A percentile compares a stretch with the other conserved stretches of the same genome.
phyloP scores from a whole-genome alignment of 768 basidiomycete genomes.

The Amanita phalloides region DNA sequence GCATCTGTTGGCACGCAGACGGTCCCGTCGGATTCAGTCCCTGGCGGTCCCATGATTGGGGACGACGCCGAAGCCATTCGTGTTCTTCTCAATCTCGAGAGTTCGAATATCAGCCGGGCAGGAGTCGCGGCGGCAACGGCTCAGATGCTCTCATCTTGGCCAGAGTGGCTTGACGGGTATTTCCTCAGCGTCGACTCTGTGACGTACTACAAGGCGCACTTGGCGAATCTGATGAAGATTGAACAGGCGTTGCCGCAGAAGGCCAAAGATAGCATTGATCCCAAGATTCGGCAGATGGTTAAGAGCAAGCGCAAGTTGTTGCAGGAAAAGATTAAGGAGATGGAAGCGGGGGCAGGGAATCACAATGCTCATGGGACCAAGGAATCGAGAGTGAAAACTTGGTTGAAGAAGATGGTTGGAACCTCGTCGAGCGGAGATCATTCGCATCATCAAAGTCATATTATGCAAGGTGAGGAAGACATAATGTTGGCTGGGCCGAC shows the following conservation, averaged over 20 bases:
- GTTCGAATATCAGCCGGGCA: constrained; percentile 8
- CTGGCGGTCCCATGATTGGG: constrained; percentile 1
- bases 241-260: constrained; percentile 18
- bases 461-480: not conserved
- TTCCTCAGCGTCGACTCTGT: constrained; percentile 22
- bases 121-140: constrained; percentile 6
- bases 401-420: constrained; percentile 50
- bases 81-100: constrained; percentile 6
- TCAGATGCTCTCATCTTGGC: constrained; percentile 16
- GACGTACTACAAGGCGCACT: constrained; percentile 18
- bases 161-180: constrained; percentile 28
- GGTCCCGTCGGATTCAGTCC: constrained; percentile 10
- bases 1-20: constrained; percentile 21
- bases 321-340: constrained; percentile 22
- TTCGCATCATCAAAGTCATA: not conserved
- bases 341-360: constrained; percentile 15
- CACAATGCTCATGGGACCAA: constrained; percentile 20
- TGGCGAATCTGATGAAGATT: constrained; percentile 17
- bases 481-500: not conserved
- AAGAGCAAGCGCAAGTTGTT: constrained; percentile 29
- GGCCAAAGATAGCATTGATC: constrained; percentile 19
- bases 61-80: constrained; percentile 4
- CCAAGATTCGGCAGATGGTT: constrained; percentile 28
- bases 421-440: not conserved
- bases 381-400: constrained; percentile 41